Base-by-base conservation (phyloP, 805 yeast species). In the Kazachstania psychrophila region DNA sequence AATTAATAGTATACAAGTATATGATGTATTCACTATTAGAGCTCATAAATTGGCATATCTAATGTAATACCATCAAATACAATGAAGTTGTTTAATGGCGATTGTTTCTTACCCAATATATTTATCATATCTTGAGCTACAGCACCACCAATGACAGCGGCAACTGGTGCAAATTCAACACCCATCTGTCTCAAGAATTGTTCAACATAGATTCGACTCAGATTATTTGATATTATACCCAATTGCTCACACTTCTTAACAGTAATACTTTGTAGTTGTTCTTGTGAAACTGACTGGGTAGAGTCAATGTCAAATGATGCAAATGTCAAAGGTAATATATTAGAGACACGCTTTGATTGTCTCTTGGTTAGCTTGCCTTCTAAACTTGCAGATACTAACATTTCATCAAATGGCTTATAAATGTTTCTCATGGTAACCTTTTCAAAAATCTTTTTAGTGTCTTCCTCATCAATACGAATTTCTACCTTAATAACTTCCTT, bases 51-150 rank as follows among this genome's bases (percentile, higher is more conserved):
- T 17, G 95, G 95, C 75, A 86, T 83, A 41, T 77, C 79, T 30
- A 77, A 69, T 14, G 68, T 66, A 13, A 68, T 58, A 9, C 89
- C 87, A 61, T 92, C 95, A 26, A 88, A 67, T 1, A 89, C 61
- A 45, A 83, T 67, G 36, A 84, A 67, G 54, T 92, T 92, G 54
- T 86, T 88, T 26, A 88, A 67, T 3, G 96, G 95, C 28, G 77
- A 68, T 48, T 84, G 87, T 46, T 78, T 75, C 46, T 73, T 73
- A 29, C 92, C 80, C 36, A 89, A 59, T 37, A 70, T 75, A 61
- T 92, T 92, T 31, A 92, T 81, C 11, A 86, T 79, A 55, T 88
- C 96, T 60, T 92, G 98, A 2, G 94, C 82, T 17, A 89, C 60
- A 1, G 85, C 70, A 1, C 97, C 98, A 5, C 97, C 98, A 6